Conservation (phyloP, 2,329 filamentous ascomycete genomes). For the Elsinoe australis region DNA sequence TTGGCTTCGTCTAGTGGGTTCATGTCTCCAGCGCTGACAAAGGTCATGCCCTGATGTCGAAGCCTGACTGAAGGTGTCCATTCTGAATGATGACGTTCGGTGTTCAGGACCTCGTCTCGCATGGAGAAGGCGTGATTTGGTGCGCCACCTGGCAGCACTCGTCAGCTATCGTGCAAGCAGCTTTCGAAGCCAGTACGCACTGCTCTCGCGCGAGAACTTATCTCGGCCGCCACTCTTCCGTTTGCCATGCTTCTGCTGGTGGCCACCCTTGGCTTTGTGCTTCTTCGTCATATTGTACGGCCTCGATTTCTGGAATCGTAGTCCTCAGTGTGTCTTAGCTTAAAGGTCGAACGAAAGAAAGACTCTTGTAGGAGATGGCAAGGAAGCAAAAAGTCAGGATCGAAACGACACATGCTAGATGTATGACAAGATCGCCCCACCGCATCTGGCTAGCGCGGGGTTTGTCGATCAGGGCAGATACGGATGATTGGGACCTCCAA, state of each 20-base stretch:
- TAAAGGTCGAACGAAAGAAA: too few relatives aligned
- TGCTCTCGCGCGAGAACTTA: constrained; percentile 19
- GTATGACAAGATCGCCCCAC: constrained; percentile 10
- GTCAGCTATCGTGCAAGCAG: background rate
- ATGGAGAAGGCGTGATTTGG: constrained; percentile 43
- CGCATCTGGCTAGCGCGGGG: constrained; percentile 11
- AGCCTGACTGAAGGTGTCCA: constrained; percentile 45
- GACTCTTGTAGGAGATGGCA: too few relatives aligned
- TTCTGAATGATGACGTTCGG: constrained; percentile 42
- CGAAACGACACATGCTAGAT: constrained; percentile 7
- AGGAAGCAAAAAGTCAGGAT: background rate
- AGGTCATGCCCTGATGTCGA: constrained; percentile 49
- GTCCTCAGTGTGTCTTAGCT: too few relatives aligned
- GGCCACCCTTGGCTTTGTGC: constrained; percentile 20
- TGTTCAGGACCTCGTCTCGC: constrained; percentile 52
- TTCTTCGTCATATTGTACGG: constrained; percentile 22
- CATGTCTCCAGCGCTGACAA: constrained; percentile 52
- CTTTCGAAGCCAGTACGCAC: constrained; percentile 7
- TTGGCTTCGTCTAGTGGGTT: constrained; percentile 29
- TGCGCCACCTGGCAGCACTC: constrained; percentile 4
- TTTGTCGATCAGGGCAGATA: constrained; percentile 4
- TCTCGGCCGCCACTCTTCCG: constrained; percentile 7
- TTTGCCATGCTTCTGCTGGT: constrained; percentile 20
- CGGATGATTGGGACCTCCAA: too few relatives aligned
- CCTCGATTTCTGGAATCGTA: background rate